These are phyloP conservation scores for Paramecium sexaurelia DNA, from an alignment of 73 alveolate species.

Conservation along the genomic window DNA sequence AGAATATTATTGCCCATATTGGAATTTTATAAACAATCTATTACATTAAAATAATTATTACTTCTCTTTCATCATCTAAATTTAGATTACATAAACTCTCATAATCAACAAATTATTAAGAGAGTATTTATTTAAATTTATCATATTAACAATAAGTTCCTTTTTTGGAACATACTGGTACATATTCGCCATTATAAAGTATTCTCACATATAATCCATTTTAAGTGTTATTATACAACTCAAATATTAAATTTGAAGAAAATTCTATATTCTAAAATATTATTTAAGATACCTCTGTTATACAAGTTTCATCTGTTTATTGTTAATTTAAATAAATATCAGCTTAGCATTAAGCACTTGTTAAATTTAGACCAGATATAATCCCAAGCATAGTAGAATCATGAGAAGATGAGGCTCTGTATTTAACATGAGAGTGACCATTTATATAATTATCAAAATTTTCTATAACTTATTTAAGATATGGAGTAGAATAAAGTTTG, in stretches of 20 bases:
- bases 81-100: slow-evolving; percentile 18
- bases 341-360: slow-evolving; percentile 52
- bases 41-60: neutral
- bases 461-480: neutral
- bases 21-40: neutral
- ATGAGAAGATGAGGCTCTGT: slow-evolving; percentile 40
- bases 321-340: neutral
- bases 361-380: slow-evolving; percentile 54
- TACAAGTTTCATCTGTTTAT: neutral
- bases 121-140: slow-evolving; percentile 18
- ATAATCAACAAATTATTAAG: neutral
- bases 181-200: slow-evolving; percentile 53
- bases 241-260: slow-evolving; percentile 55
- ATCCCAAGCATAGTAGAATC: slow-evolving; percentile 51
- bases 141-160: slow-evolving; percentile 10
- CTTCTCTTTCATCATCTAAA: neutral
- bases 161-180: slow-evolving; percentile 37
- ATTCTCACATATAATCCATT: slow-evolving; percentile 7
- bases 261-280: slow-evolving; percentile 24
- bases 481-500: slow-evolving; percentile 47
- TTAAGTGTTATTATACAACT: slow-evolving; percentile 8
- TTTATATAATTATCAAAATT: slow-evolving; percentile 22
- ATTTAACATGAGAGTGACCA: neutral
- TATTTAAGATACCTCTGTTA: neutral
- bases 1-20: neutral